Evolutionary conservation across 2,329 filamentous ascomycete species (phyloP).

Genomic region (Ascochyta rabiei): DNA sequence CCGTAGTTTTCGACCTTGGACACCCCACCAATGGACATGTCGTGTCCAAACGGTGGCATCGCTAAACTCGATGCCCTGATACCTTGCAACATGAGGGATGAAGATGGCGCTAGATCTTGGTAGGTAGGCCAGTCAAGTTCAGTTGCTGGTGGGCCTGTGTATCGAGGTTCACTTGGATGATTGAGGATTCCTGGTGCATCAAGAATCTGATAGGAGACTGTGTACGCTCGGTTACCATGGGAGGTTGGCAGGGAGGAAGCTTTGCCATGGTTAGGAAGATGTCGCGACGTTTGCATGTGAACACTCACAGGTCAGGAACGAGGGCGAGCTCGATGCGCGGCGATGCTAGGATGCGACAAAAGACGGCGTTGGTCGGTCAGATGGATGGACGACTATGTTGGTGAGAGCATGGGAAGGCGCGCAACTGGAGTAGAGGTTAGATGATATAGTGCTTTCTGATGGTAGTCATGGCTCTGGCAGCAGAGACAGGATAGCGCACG

Average conservation of each 20-base stretch:
- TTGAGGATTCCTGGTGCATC: not conserved
- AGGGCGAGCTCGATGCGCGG: not conserved
- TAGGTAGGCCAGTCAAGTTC: not conserved
- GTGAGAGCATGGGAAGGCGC: not conserved
- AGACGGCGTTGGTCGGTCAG: not conserved
- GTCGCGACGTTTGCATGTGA: not conserved
- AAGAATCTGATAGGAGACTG: not conserved
- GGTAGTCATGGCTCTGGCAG: not conserved
- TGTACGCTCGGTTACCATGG: not conserved
- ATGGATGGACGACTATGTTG: not conserved
- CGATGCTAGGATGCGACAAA: not conserved
- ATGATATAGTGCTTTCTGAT: not conserved
- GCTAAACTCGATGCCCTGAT: constrained; percentile 42
- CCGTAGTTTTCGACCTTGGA: constrained; percentile 44
- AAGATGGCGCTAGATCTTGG: not conserved
- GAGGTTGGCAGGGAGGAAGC: not conserved
- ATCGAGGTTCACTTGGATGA: not conserved
- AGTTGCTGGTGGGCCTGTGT: not conserved
- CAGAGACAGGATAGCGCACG: constrained; percentile 14
- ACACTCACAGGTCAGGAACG: not conserved
- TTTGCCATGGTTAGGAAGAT: not conserved
- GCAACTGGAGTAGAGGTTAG: constrained; percentile 3
- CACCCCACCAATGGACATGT: constrained; percentile 39
- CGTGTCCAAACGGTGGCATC: constrained; percentile 46
- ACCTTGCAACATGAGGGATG: constrained; percentile 46